phyloP scores from a whole-genome alignment of 1,139 yeast species.

The Debaryomycetaceae sp. region DNA sequence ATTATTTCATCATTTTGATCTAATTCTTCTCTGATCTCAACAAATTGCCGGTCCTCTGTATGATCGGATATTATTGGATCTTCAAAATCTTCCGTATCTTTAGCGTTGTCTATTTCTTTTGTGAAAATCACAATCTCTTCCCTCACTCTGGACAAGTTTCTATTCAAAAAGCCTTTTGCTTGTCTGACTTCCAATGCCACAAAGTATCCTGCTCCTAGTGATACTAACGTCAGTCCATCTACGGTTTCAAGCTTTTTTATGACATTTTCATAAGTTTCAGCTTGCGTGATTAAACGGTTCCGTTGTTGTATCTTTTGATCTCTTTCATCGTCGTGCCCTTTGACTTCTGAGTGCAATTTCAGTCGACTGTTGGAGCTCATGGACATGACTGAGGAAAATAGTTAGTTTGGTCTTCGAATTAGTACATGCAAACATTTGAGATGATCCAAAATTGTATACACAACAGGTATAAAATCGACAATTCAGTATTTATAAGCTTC shows the following conservation, averaged over 20 bases:
- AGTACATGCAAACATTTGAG: background rate
- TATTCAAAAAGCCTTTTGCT: slow-evolving; percentile 44
- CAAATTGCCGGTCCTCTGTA: slow-evolving; percentile 51
- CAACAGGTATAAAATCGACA: background rate
- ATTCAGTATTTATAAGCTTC: no score
- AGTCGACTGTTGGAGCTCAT: no score
- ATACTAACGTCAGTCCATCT: background rate
- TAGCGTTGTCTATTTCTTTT: slow-evolving; percentile 17
- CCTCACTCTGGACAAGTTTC: slow-evolving; percentile 34
- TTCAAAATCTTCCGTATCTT: slow-evolving; percentile 7
- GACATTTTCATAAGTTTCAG: slow-evolving; percentile 8
- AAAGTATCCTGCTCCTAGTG: slow-evolving; percentile 60
- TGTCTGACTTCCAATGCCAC: slow-evolving; percentile 42
- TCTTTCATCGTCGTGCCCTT: no score
- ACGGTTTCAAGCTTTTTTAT: slow-evolving; percentile 2
- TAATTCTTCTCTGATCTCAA: slow-evolving; percentile 83
- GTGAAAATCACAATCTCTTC: slow-evolving; percentile 40
- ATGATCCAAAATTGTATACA: background rate
- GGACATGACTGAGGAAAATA: no score
- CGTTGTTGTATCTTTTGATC: background rate
- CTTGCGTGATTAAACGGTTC: slow-evolving; percentile 12
- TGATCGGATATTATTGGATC: slow-evolving; percentile 17
- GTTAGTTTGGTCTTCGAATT: no score
- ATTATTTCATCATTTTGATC: slow-evolving; percentile 77
- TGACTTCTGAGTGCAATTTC: no score